These are phyloP conservation scores for Panaeolus papilionaceus DNA, from an alignment of 768 basidiomycete species.

Conservation along the genomic window DNA sequence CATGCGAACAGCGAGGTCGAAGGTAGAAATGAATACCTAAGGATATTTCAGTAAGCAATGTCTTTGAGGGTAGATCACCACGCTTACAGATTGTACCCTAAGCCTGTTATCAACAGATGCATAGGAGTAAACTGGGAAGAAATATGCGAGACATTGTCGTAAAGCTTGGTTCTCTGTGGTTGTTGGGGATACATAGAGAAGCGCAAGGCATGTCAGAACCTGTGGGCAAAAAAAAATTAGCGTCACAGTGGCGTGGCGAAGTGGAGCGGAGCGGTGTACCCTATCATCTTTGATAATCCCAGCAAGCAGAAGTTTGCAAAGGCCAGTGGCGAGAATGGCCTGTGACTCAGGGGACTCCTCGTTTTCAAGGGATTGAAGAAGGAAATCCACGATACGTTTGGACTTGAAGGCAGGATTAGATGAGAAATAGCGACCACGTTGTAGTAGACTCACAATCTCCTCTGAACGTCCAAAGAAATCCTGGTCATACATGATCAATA, in stretches of 20 bases:
- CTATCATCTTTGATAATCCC: slow-evolving; percentile 83
- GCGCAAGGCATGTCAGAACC: slow-evolving; percentile 47
- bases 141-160: slow-evolving; percentile 93
- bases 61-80: not conserved
- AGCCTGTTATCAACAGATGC: slow-evolving; percentile 81
- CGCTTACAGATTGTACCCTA: slow-evolving; percentile 56
- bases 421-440: not conserved
- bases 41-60: slow-evolving; percentile 4
- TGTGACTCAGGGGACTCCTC: slow-evolving; percentile 78
- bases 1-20: slow-evolving; percentile 61
- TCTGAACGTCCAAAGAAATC: slow-evolving; percentile 67
- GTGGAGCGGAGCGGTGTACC: slow-evolving; percentile 44
- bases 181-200: slow-evolving; percentile 84
- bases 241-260: too few relatives aligned
- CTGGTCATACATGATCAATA: slow-evolving; percentile 88
- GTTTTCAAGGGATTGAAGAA: slow-evolving; percentile 60
- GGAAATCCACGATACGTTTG: slow-evolving; percentile 49
- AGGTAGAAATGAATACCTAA: slow-evolving; percentile 76
- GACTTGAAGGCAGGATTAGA: slow-evolving; percentile 32
- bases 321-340: slow-evolving; percentile 79
- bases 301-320: slow-evolving; percentile 87
- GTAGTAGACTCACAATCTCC: slow-evolving; percentile 44
- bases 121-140: slow-evolving; percentile 94
- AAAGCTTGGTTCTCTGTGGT: slow-evolving; percentile 86
- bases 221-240: slow-evolving; percentile 20